A percentile compares a stretch with the other conserved stretches of the same genome.
phyloP scores from a whole-genome alignment of 1,284 basidiomycete genomes.

The Austropuccinia psidii region DNA sequence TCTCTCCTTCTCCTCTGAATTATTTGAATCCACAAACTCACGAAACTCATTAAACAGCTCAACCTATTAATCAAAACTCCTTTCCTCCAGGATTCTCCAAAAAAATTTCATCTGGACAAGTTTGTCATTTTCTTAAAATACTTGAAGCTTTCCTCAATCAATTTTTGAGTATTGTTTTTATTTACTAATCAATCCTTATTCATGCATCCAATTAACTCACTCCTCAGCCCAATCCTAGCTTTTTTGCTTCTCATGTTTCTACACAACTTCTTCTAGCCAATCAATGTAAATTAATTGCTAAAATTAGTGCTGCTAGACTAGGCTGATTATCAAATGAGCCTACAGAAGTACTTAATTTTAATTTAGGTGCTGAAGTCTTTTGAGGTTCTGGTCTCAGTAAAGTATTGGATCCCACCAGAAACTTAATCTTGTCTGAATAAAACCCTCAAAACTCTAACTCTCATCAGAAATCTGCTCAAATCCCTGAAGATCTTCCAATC shows the following conservation, averaged over 20 bases:
- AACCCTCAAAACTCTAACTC: not conserved
- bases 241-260: too few relatives aligned
- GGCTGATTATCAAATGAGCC: constrained; percentile 20
- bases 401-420: constrained; percentile 9
- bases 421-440: constrained; percentile 8
- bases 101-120: constrained; percentile 11
- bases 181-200: not conserved
- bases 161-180: constrained; percentile 4
- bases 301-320: constrained; percentile 4
- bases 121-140: constrained; percentile 20
- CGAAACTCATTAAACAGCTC: constrained; percentile 1
- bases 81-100: constrained; percentile 11
- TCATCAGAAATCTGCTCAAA: not conserved
- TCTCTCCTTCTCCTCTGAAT: not conserved
- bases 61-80: not conserved
- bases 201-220: constrained; percentile 11
- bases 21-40: constrained; percentile 8
- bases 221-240: not conserved
- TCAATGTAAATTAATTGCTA: constrained; percentile 11
- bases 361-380: constrained; percentile 31
- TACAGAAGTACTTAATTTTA: constrained; percentile 1
- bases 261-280: not conserved
- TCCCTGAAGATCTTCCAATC: not conserved
- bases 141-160: not conserved
- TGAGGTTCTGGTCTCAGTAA: constrained; percentile 2